Base-by-base conservation (phyloP, 1,139 yeast species). In the Yamadazyma dushanensis region DNA sequence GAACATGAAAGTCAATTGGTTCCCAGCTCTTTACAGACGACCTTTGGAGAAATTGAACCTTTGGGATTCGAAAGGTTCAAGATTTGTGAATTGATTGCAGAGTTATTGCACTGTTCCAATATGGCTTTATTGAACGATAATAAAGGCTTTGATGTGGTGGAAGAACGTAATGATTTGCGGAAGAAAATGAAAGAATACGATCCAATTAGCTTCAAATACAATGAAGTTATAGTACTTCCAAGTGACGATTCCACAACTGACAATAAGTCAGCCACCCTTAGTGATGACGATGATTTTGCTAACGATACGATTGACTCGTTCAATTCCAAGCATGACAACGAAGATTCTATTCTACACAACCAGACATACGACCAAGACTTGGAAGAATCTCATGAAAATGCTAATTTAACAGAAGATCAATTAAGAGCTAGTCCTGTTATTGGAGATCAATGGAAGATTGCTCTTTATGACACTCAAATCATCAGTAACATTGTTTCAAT, bases 21-120 rank as follows among this genome's bases (percentile, higher is more conserved):
- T 3, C 44, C 39, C 24, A 39, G 40, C 36, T 44, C 40, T 13
- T 59, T 88, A 45, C 72, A 76, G 42, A 87, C 96, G 4, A 70
- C 72, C 2, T 65, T 67, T 49, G 76, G 76, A 5, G 71, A 66
- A 43, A 70, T 70, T 32, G 95, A 87, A 60, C 98, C 98, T 1
- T 67, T 92, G 26, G 98, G 98, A 0, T 90, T 90, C 61, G 97
- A 92, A 63, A 72, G 97, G 48, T 92, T 94, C 63, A 87, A 90
- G 57, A 85, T 92, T 34, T 92, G 97, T 57, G 98, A 94, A 63
- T 71, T 92, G 45, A 80, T 92, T 44, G 98, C 98, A 0, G 99
- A 92, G 58, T 71, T 92, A 35, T 73, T 92, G 40, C 99, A 92
- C 61, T 92, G 99, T 56, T 88, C 97, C 17, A 92, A 92, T 60